A percentile compares a stretch with the other conserved stretches of the same genome.
These are phyloP conservation scores for Chlorencoelia australis DNA, from an alignment of 2,329 filamentous ascomycete genomes.

Conservation along the genomic window DNA sequence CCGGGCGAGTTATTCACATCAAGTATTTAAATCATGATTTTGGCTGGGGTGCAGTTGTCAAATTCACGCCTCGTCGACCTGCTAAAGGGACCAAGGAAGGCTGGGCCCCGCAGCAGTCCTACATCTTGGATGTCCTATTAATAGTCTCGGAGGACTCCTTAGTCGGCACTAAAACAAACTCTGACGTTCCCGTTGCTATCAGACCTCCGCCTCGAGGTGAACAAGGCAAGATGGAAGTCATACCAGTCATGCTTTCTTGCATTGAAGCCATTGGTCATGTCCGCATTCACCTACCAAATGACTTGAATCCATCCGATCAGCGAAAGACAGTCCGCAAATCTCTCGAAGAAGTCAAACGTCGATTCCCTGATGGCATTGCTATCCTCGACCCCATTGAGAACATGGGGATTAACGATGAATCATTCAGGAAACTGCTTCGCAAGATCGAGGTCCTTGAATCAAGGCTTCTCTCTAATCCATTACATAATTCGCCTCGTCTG, in stretches of 20 bases:
- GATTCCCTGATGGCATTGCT: conserved; percentile 88
- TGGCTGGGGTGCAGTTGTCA: conserved; percentile 86
- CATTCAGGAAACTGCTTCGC: conserved; percentile 83
- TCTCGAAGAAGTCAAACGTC: conserved; percentile 68
- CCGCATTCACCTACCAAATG: conserved; percentile 71
- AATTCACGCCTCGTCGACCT: conserved; percentile 55
- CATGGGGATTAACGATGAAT: conserved; percentile 87
- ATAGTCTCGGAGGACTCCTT: conserved; percentile 43
- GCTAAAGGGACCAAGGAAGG: conserved; percentile 58
- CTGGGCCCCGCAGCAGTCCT: conserved; percentile 63
- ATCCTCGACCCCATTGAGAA: conserved; percentile 89
- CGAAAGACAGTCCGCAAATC: conserved; percentile 57
- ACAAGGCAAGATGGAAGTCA: conserved; percentile 64
- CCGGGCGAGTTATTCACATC: conserved; percentile 79
- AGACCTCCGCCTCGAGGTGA: conserved; percentile 51
- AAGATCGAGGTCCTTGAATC: conserved; percentile 98
- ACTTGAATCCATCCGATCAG: conserved; percentile 58
- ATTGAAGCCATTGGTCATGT: conserved; percentile 78
- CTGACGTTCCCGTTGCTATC: conserved; percentile 55
- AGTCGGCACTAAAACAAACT: conserved; percentile 45
- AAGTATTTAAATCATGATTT: conserved; percentile 75
- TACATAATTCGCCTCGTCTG: conserved; percentile 82
- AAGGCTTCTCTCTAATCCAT: conserved; percentile 73
- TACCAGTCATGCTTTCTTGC: conserved; percentile 79
- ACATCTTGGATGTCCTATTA: conserved; percentile 75